phyloP scores from a whole-genome alignment of 192 early-diverging fungal species.

The Phycomyces nitens region DNA sequence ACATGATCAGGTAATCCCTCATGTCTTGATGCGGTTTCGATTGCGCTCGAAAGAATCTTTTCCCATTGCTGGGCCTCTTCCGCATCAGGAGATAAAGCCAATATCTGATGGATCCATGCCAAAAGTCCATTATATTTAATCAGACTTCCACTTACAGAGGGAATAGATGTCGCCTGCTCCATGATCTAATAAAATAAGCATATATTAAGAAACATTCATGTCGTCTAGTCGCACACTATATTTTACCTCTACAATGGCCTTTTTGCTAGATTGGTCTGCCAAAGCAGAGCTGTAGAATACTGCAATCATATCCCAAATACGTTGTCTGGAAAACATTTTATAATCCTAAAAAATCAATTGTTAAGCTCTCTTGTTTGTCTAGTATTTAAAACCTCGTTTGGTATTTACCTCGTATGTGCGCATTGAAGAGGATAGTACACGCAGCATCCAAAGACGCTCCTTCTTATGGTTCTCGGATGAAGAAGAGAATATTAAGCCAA shows the following conservation, averaged over 20 bases:
- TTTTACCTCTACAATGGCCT: slow-evolving; percentile 47
- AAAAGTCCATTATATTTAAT: slow-evolving; percentile 20
- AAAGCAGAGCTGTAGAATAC: slow-evolving; percentile 66
- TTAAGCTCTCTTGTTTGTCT: not conserved
- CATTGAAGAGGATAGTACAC: slow-evolving; percentile 28
- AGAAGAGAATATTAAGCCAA: slow-evolving; percentile 75
- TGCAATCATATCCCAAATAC: slow-evolving; percentile 66
- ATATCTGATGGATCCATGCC: slow-evolving; percentile 26
- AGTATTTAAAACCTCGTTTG: not conserved
- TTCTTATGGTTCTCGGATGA: slow-evolving; percentile 55
- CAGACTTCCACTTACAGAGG: not conserved
- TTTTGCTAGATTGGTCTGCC: slow-evolving; percentile 53
- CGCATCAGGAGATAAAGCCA: slow-evolving; percentile 7
- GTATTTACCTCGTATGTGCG: slow-evolving; percentile 13
- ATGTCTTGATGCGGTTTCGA: not conserved
- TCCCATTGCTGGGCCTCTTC: slow-evolving; percentile 12
- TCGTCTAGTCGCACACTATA: not conserved
- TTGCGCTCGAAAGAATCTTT: slow-evolving; percentile 1
- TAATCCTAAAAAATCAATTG: slow-evolving; percentile 52
- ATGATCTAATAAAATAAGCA: slow-evolving; percentile 7
- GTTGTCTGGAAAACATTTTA: slow-evolving; percentile 60
- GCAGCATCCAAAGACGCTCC: slow-evolving; percentile 74
- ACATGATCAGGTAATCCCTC: slow-evolving; percentile 13
- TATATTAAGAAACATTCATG: not conserved
- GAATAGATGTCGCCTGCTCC: slow-evolving; percentile 17